Base-by-base conservation (phyloP, 345 rosid species). In the Xanthoceras sorbifolium region DNA sequence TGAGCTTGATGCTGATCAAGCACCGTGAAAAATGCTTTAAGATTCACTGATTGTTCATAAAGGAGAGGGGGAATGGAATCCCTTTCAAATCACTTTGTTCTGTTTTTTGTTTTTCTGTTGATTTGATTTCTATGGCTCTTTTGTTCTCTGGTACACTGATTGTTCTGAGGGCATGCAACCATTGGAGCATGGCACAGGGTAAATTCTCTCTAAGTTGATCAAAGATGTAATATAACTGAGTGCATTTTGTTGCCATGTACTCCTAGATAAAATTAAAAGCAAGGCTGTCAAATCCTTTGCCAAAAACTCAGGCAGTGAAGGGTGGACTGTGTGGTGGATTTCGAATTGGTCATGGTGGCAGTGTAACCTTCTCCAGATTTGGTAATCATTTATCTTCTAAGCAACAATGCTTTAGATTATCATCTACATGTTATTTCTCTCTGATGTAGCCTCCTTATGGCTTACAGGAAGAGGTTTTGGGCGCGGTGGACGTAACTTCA, bases 321-420 rank as follows among this genome's bases (percentile, higher is more conserved):
- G 91, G 91, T 78, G 93, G 90, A 82, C 86, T 88, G 87, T 77
- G 82, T 80, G 93, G 93, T 78, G 93, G 91, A 74, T 90, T 86
- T 80, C 85, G 78, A 71, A 86, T 88, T 78, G 85, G 84, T 76
- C 77, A 63, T 48, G 77, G 76, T 70, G 77, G 86, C 11, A 50
- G 55, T 74, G 83, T 78, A 57, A 80, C 76, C 60, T 79, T 68
- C 67, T 70, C 84, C 54, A 90, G 89, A 90, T 85, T 74, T 78
- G 93, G 93, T 90, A 86, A 65, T 73, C 46, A 67, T 18, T 70
- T 44, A 17, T 61, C 26, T 70, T 38, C 59, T 6, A 48, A 48
- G 62, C 17, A 54, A 42, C 42, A 36, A 71, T 67, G 32, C 32
- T 70, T 69, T 71, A 29, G 69, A 66, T 76, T 65, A 12, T 65